These are phyloP conservation scores for Penicillium salamii DNA, from an alignment of 495 filamentous ascomycete species.

Conservation along the genomic window DNA sequence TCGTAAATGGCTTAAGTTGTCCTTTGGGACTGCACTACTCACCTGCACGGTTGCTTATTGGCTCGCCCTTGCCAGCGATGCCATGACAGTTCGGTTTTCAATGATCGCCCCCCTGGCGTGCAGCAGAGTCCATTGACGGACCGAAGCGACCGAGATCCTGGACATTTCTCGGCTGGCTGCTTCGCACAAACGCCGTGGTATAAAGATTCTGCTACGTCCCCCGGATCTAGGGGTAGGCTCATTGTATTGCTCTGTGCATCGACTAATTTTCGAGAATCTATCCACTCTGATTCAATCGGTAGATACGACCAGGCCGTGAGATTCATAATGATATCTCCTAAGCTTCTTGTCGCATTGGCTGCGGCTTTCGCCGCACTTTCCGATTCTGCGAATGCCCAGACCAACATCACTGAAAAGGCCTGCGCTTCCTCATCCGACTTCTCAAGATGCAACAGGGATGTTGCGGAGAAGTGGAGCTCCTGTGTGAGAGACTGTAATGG, in stretches of 20 bases:
- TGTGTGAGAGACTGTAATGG: slow-evolving; percentile 22
- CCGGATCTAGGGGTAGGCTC: too few species aligned
- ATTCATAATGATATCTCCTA: slow-evolving; percentile 17
- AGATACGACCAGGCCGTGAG: not conserved
- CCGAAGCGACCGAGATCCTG: slow-evolving; percentile 4
- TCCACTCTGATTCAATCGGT: not conserved
- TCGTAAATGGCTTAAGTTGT: not conserved
- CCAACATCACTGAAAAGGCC: slow-evolving; percentile 23
- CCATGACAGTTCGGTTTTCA: slow-evolving; percentile 20
- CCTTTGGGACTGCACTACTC: not conserved
- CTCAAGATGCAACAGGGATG: slow-evolving; percentile 21
- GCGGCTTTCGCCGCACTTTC: slow-evolving; percentile 14
- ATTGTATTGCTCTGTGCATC: too few species aligned
- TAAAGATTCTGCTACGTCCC: not conserved
- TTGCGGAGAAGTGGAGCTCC: slow-evolving; percentile 21
- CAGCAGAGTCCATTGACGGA: not conserved
- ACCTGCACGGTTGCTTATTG: not conserved
- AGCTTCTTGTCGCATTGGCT: slow-evolving; percentile 12
- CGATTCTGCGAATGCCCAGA: slow-evolving; percentile 19
- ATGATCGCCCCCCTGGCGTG: slow-evolving; percentile 19
- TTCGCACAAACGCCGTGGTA: not conserved
- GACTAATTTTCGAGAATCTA: too few species aligned
- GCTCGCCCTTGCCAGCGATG: slow-evolving; percentile 4
- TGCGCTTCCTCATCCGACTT: slow-evolving; percentile 19
- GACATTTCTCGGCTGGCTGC: not conserved